These are phyloP conservation scores for Tricladium varicosporioides DNA, from an alignment of 2,329 filamentous ascomycete species.

Conservation along the genomic window DNA sequence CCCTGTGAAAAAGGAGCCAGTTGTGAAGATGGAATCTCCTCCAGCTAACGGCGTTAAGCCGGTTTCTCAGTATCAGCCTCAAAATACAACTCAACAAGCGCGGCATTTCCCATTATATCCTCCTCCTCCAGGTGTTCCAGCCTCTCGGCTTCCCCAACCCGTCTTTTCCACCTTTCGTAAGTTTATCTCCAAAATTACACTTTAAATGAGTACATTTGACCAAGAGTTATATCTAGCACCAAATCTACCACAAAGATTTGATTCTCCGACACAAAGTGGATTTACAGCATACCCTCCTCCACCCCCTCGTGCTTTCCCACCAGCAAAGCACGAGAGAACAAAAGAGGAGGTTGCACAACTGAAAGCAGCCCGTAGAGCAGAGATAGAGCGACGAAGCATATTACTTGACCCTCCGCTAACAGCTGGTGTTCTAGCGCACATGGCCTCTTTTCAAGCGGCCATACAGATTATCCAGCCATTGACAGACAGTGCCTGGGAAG, in stretches of 20 bases:
- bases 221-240: conserved; percentile 13
- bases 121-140: neutral
- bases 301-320: conserved; percentile 20
- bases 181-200: neutral
- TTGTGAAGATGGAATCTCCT: conserved; percentile 3
- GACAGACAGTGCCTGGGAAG: conserved; percentile 67
- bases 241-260: conserved; percentile 28
- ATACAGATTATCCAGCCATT: conserved; percentile 67
- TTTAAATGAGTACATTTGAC: no score
- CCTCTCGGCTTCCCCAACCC: conserved; percentile 8
- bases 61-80: conserved; percentile 6
- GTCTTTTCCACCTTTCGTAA: conserved; percentile 19
- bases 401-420: conserved; percentile 64
- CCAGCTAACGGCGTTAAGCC: conserved; percentile 14
- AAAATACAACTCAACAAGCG: conserved; percentile 7
- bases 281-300: conserved; percentile 26
- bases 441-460: conserved; percentile 72
- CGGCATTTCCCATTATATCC: conserved; percentile 7
- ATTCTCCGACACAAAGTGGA: conserved; percentile 32
- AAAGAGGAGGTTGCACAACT: conserved; percentile 61
- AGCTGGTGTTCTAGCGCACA: conserved; percentile 61
- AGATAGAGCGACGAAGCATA: conserved; percentile 70
- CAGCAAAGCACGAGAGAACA: conserved; percentile 48
- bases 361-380: conserved; percentile 61
- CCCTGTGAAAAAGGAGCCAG: neutral